Conservation (phyloP, 2,329 filamentous ascomycete species). For the Rhynchosporium secalis region DNA sequence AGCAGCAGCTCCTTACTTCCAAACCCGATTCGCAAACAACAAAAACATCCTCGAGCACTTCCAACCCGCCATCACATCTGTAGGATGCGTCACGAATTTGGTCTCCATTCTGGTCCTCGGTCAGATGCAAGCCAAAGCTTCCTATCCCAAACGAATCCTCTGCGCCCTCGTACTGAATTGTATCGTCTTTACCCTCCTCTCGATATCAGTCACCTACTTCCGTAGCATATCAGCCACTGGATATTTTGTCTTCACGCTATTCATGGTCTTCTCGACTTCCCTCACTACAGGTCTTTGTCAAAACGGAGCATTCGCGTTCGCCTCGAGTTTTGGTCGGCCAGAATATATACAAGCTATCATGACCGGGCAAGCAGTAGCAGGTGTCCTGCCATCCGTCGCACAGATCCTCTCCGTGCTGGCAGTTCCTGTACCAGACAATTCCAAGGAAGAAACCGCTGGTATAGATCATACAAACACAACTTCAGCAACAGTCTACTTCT, state of each 20-base stretch:
- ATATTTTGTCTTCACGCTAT: conserved; percentile 81
- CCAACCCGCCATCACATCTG: conserved; percentile 84
- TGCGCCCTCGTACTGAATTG: conserved; percentile 75
- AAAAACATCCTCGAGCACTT: conserved; percentile 77
- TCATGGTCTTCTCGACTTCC: conserved; percentile 78
- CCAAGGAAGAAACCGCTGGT: conserved; percentile 28
- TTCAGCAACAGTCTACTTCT: conserved; percentile 87
- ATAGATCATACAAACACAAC: conserved; percentile 53
- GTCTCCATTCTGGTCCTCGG: conserved; percentile 73
- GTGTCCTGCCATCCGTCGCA: conserved; percentile 82
- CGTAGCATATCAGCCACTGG: conserved; percentile 58
- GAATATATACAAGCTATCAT: conserved; percentile 97
- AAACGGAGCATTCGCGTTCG: conserved; percentile 92
- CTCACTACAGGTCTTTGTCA: conserved; percentile 83
- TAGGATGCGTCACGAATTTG: conserved; percentile 83
- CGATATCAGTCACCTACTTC: conserved; percentile 74
- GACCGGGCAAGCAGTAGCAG: conserved; percentile 89
- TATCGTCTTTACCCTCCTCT: conserved; percentile 73
- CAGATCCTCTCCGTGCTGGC: conserved; percentile 83
- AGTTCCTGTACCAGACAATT: conserved; percentile 49
- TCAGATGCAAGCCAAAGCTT: conserved; percentile 77
- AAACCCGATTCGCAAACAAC: conserved; percentile 71
- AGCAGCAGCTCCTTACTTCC: conserved; percentile 91
- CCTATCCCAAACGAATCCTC: conserved; percentile 85
- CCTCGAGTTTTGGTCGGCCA: conserved; percentile 76